Evolutionary conservation across 1,284 basidiomycete genomes (phyloP).

Genomic region (Sphagnurus paluster): DNA sequence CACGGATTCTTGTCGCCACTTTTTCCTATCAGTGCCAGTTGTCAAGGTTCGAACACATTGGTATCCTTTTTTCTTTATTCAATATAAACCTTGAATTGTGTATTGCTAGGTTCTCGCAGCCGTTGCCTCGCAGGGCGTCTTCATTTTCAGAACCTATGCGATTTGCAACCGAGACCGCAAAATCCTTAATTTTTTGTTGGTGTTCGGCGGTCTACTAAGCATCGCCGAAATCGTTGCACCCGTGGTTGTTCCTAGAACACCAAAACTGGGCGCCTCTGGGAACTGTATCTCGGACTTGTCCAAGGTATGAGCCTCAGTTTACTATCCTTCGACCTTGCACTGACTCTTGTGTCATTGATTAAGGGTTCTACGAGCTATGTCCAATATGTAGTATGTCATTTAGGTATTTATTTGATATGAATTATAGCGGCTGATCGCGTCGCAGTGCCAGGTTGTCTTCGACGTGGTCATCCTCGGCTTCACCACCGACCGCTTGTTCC

Average conservation of each 20-base stretch:
- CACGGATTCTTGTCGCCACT: conserved; percentile 9
- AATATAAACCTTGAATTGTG: neutral
- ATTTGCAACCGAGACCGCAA: conserved; percentile 16
- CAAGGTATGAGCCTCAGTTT: conserved; percentile 11
- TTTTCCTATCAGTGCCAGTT: conserved; percentile 18
- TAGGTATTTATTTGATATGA: neutral
- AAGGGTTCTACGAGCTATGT: conserved; percentile 22
- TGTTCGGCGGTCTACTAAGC: conserved; percentile 19
- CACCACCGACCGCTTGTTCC: conserved; percentile 19
- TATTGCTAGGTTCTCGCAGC: conserved; percentile 17
- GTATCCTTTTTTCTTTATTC: neutral
- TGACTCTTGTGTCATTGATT: neutral
- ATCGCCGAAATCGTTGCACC: conserved; percentile 19
- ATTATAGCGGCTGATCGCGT: neutral
- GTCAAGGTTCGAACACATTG: conserved; percentile 10
- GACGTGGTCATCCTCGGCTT: conserved; percentile 19
- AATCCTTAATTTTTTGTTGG: conserved; percentile 17
- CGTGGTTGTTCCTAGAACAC: conserved; percentile 18
- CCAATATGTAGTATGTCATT: conserved; percentile 17
- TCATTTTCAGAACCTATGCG: conserved; percentile 22
- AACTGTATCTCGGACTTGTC: conserved; percentile 21
- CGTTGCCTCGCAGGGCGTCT: conserved; percentile 21
- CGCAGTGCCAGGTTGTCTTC: conserved; percentile 20
- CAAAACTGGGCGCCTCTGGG: conserved; percentile 16
- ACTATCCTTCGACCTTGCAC: neutral